Percentiles rank a stretch among this genome's conserved stretches.
Conservation (phyloP, 768 basidiomycete genomes). For the Sporobolomyces pararoseus region DNA sequence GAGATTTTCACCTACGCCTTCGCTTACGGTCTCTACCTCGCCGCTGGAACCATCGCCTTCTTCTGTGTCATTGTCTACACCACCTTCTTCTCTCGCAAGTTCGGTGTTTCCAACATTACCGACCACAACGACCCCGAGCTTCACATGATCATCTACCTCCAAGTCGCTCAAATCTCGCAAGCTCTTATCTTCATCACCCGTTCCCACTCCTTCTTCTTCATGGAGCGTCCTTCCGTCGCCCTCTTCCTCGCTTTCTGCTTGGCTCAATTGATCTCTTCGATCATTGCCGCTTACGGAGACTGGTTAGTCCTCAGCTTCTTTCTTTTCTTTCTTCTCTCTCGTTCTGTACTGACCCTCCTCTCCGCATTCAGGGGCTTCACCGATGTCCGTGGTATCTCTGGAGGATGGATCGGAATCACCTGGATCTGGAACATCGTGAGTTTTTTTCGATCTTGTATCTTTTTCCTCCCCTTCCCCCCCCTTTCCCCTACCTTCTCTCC, state of each 20-base stretch:
- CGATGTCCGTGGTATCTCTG: constrained; percentile 57
- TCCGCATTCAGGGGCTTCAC: constrained; percentile 72
- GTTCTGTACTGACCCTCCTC: background rate
- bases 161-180: constrained; percentile 96
- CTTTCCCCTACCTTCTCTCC: constrained; percentile 59
- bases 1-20: constrained; percentile 96
- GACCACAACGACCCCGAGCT: constrained; percentile 45
- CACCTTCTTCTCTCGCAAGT: constrained; percentile 80
- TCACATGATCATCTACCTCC: constrained; percentile 88
- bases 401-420: constrained; percentile 93
- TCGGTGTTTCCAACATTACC: constrained; percentile 62
- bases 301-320: background rate
- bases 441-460: too few relatives aligned
- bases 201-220: constrained; percentile 76
- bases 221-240: constrained; percentile 87
- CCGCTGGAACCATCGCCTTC: constrained; percentile 63
- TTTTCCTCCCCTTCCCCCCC: too few relatives aligned
- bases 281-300: constrained; percentile 87
- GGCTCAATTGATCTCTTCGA: constrained; percentile 88
- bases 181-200: constrained; percentile 60
- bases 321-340: background rate
- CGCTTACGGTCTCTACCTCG: constrained; percentile 91
- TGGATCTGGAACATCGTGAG: constrained; percentile 75
- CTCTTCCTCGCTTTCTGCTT: constrained; percentile 85
- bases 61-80: constrained; percentile 72